Percentiles rank a stretch among this genome's conserved stretches.
Conservation (phyloP, 306 rosid species). For the Vigna nakashimae region DNA sequence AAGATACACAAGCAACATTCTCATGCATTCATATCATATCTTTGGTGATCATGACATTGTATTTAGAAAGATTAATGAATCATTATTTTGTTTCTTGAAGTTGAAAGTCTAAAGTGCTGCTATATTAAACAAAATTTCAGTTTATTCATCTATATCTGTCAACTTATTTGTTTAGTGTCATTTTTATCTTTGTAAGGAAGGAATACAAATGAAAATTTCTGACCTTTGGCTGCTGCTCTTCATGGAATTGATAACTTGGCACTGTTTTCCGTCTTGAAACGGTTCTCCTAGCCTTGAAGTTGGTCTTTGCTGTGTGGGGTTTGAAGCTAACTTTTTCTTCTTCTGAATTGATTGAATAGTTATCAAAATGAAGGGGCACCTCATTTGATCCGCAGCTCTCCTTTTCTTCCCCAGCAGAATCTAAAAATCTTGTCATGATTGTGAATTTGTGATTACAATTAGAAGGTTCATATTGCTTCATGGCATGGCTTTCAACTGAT, state of each 20-base stretch:
- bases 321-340: conserved; percentile 48
- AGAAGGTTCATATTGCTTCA: conserved; percentile 53
- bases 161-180: background rate
- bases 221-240: conserved; percentile 61
- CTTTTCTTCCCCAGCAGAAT: conserved; percentile 70
- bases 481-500: conserved; percentile 58
- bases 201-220: conserved; percentile 6
- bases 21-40: conserved; percentile 16
- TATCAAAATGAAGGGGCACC: conserved; percentile 64
- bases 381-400: conserved; percentile 98
- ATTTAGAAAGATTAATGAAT: background rate
- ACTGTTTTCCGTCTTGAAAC: conserved; percentile 65
- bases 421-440: conserved; percentile 56
- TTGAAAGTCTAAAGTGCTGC: too few relatives aligned
- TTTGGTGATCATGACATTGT: conserved; percentile 20
- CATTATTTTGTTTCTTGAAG: background rate
- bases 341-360: conserved; percentile 50
- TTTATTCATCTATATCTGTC: too few relatives aligned
- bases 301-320: conserved; percentile 47
- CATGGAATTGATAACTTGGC: conserved; percentile 59
- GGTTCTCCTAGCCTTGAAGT: conserved; percentile 57
- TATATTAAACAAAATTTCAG: background rate
- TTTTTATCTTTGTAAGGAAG: background rate
- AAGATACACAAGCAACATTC: conserved; percentile 8
- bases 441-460: conserved; percentile 41